These are phyloP conservation scores for Fonsecaea nubica DNA, from an alignment of 2,329 filamentous ascomycete species.

Conservation along the genomic window DNA sequence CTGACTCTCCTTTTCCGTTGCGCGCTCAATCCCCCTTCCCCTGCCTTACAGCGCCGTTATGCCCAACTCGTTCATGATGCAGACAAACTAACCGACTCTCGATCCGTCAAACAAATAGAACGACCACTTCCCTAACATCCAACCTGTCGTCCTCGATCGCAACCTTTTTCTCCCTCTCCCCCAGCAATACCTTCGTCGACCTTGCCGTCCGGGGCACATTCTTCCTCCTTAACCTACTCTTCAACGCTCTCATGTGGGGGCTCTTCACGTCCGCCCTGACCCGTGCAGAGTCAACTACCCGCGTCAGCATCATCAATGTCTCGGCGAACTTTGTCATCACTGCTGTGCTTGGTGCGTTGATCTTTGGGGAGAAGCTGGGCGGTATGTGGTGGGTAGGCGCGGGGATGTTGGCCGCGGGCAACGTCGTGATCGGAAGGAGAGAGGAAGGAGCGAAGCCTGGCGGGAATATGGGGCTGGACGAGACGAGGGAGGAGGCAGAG, in stretches of 20 bases:
- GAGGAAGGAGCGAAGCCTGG: conserved; percentile 47
- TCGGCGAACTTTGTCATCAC: conserved; percentile 69
- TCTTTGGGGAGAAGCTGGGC: conserved; percentile 64
- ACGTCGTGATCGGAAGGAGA: conserved; percentile 67
- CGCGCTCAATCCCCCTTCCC: too few species aligned
- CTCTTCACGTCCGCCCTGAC: conserved; percentile 69
- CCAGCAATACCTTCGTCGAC: conserved; percentile 55
- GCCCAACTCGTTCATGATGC: too few species aligned
- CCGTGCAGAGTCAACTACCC: conserved; percentile 65
- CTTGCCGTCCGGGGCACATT: conserved; percentile 57
- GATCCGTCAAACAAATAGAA: conserved; percentile 49
- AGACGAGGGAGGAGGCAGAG: conserved; percentile 29
- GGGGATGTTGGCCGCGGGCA: conserved; percentile 64
- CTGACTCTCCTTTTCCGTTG: background rate
- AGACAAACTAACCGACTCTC: conserved; percentile 1
- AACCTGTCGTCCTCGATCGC: conserved; percentile 57
- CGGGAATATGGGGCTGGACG: conserved; percentile 25
- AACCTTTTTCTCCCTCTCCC: conserved; percentile 52
- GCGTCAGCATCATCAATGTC: conserved; percentile 69
- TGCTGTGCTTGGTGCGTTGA: conserved; percentile 62
- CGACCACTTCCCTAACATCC: conserved; percentile 66
- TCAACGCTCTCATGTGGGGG: conserved; percentile 70
- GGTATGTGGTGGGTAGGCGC: conserved; percentile 69
- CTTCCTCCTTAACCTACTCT: conserved; percentile 66
- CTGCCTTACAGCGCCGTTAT: too few species aligned